Evolutionary conservation across 768 basidiomycete species (phyloP).

Genomic region (Basidioascus undulatus): DNA sequence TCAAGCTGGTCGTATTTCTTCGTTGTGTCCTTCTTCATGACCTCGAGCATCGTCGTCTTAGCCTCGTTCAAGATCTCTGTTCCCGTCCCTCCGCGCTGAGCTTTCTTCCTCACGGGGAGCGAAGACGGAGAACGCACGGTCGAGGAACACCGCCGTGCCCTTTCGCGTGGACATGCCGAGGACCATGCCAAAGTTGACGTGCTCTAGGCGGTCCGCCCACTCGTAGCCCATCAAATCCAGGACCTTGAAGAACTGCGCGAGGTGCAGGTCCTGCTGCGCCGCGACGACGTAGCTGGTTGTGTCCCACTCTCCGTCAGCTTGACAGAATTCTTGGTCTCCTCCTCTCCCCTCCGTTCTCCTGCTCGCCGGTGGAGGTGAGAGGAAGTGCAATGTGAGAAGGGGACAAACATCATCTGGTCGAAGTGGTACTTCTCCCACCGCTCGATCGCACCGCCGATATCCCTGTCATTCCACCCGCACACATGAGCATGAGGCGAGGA

Average conservation of each 20-base stretch:
- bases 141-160: constrained; percentile 87
- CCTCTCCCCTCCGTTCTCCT: no score
- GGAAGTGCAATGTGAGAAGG: no score
- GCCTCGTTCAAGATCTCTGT: constrained; percentile 50
- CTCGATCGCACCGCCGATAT: constrained; percentile 81
- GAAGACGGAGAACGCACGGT: no score
- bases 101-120: no score
- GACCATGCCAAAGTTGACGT: constrained; percentile 78
- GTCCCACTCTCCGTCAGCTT: constrained; percentile 35
- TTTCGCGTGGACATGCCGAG: constrained; percentile 76
- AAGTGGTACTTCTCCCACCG: constrained; percentile 78
- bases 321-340: no score
- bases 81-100: no score
- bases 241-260: constrained; percentile 81
- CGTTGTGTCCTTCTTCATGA: constrained; percentile 85
- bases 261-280: constrained; percentile 27
- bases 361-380: no score
- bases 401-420: constrained; percentile 83
- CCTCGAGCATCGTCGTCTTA: constrained; percentile 71
- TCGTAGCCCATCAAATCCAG: constrained; percentile 69
- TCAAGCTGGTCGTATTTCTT: constrained; percentile 74
- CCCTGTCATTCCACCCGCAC: no score
- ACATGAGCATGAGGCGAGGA: no score
- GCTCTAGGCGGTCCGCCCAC: constrained; percentile 60
- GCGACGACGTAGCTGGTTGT: constrained; percentile 23